Base-by-base conservation (phyloP, 2,329 filamentous ascomycete genomes). In the Ophidiomyces ophidiicola region DNA sequence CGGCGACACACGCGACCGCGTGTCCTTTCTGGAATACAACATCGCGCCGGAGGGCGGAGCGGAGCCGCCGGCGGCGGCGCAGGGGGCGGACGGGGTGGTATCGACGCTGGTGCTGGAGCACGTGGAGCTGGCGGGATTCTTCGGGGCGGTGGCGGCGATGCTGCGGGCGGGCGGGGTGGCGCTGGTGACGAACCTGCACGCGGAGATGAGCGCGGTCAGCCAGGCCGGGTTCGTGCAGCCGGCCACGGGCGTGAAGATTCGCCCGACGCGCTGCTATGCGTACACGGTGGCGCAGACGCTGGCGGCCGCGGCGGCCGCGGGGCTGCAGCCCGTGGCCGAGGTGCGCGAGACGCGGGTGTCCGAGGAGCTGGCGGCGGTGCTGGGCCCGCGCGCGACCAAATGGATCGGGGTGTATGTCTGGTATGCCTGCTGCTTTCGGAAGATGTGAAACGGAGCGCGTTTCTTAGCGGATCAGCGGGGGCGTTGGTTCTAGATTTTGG, bases 161-260 rank as follows among this genome's bases (percentile, higher is more conserved):
- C 53, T 80, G 11, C 48, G 47, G 2, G 57, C 60, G 0, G 65
- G 65, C 0, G 74, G 70, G 0, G 55, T 67, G 33, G 57, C 77
- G 4, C 58, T 80, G 6, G 50, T 80, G n/a, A 80, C 75, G 1
- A 80, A 80, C 49, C 81, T 81, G 77, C 77, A 81, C 52, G 56
- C 66, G 1, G 70, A 78, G 2, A 80, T 80, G 75, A 76, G 74
- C 1, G 45, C 46, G 10, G 61, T 67, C 11, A 71, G 68, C 18
- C 74, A 76, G 50, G 76, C 76, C 0, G 76, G 77, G 0, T 80
- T 81, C 49, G 61, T 74, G 8, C 71, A 75, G 51, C 54, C 54
- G 5, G 57, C 55, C 12, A 66, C 67, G 1, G 69, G 68, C 3
- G 60, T 64, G 33, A 80, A 80, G 59, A 66, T 81, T 11, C 60